Base-by-base conservation (phyloP, 768 basidiomycete genomes). In the Tremella yokohamensis region DNA sequence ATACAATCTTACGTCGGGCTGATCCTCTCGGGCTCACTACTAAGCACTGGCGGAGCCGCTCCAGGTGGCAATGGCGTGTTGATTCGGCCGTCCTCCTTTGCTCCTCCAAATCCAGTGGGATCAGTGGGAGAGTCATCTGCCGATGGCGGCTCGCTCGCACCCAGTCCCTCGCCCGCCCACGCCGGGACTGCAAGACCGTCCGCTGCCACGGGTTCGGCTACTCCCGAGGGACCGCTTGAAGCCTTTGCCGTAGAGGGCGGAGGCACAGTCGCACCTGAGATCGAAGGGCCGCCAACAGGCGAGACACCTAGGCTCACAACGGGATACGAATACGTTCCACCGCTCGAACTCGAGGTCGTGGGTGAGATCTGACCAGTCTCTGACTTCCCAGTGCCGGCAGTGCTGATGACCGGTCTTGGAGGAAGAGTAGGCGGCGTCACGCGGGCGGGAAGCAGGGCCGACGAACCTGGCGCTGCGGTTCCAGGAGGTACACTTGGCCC, bases 41-140 rank as follows among this genome's bases (percentile, higher is more conserved):
- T 47, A n/a, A 61, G 40, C 19, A 47, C 51, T 8, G 65, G 62
- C 34, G 68, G 61, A 20, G 61, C 65, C 13, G 68, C 63, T 24
- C 68, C 69, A 16, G 69, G 63, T n/a, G 65, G 69, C 42, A 70
- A 49, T 8, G 65, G 65, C 11, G 29, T 34, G 29, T 34, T 34
- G 29, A 34, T 34, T 49, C 40, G 11, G 40, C 19, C 37, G 16
- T 25, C 16, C 18, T 29, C 19, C 47, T 37, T 40, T 4, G 11
- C 7, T 52, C 18, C 40, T 20, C n/a, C 7, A 19, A 8, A 40
- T 34, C 25, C 8, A 8, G 25, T 8, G 22, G 57, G 50, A 11
- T 34, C 29, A 11, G 29, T 34, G 29, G 29, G 29, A 34, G 29
- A 34, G 29, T 11, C 29, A 4, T 34, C 29, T 34, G 29, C 29